These are phyloP conservation scores for Adenanthera pavonina DNA, from an alignment of 306 rosid genomes.

Conservation along the genomic window DNA sequence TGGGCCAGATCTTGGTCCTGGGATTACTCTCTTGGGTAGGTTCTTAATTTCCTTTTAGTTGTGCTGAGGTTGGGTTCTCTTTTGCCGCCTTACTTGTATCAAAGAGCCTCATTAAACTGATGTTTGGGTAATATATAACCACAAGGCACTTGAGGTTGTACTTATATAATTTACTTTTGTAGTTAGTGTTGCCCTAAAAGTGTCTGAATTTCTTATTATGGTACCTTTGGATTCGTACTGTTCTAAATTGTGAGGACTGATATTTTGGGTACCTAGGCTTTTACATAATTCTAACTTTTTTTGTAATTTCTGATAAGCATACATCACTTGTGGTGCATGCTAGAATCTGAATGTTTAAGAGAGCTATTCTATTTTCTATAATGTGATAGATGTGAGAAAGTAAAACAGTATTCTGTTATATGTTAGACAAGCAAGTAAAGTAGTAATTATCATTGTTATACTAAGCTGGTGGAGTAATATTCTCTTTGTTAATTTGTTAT, in stretches of 20 bases:
- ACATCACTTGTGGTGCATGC: neutral
- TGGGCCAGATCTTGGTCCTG: no score
- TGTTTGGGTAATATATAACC: neutral
- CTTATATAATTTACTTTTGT: neutral
- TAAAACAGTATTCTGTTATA: constrained; percentile 23
- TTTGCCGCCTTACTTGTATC: no score
- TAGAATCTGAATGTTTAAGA: neutral
- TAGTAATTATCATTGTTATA: neutral
- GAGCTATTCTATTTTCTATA: neutral
- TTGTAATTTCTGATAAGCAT: neutral
- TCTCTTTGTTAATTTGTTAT: neutral
- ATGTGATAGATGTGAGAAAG: constrained; percentile 11
- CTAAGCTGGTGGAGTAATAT: neutral
- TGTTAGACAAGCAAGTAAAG: neutral
- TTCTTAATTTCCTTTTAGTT: no score
- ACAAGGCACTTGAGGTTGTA: neutral
- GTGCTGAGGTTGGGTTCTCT: no score
- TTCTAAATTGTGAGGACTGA: neutral
- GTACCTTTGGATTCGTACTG: neutral
- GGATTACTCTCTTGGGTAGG: no score
- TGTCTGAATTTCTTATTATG: neutral
- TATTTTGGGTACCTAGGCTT: neutral
- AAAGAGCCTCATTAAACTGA: neutral
- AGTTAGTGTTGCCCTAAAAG: neutral
- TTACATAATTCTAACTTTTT: neutral